These are phyloP conservation scores for Lactarius quietus DNA, from an alignment of 768 basidiomycete genomes.

Conservation along the genomic window DNA sequence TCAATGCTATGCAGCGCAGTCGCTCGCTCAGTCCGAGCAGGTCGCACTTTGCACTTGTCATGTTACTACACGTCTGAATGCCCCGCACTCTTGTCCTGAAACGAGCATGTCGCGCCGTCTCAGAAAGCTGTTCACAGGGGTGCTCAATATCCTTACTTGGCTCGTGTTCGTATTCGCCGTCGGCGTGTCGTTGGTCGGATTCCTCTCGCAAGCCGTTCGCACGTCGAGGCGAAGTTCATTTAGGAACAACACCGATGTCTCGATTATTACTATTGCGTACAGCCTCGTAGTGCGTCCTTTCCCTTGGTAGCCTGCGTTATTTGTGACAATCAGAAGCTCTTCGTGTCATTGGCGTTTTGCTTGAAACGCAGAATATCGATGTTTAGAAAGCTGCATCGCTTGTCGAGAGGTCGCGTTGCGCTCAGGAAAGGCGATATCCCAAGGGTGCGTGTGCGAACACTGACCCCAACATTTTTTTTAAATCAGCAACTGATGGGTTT, in stretches of 20 bases:
- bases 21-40: not conserved
- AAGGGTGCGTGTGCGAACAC: conserved; percentile 39
- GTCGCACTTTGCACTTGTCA: not conserved
- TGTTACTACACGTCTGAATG: not conserved
- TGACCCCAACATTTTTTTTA: conserved; percentile 1
- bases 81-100: not conserved
- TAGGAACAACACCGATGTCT: conserved; percentile 61
- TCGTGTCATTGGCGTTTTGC: conserved; percentile 58
- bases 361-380: conserved; percentile 67
- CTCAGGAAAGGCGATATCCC: conserved; percentile 57
- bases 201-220: conserved; percentile 71
- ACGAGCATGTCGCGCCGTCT: conserved; percentile 14
- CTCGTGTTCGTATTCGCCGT: conserved; percentile 39
- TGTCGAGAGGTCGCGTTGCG: conserved; percentile 57
- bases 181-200: conserved; percentile 58
- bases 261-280: conserved; percentile 70
- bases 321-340: conserved; percentile 36
- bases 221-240: conserved; percentile 54
- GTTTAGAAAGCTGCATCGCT: conserved; percentile 57
- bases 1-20: not conserved
- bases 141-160: conserved; percentile 36
- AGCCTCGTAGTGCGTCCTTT: conserved; percentile 52
- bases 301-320: not conserved
- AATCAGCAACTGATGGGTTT: not conserved
- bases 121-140: conserved; percentile 15